Conservation (phyloP, 2,329 filamentous ascomycete genomes). For the Ophiocordyceps robertsii region DNA sequence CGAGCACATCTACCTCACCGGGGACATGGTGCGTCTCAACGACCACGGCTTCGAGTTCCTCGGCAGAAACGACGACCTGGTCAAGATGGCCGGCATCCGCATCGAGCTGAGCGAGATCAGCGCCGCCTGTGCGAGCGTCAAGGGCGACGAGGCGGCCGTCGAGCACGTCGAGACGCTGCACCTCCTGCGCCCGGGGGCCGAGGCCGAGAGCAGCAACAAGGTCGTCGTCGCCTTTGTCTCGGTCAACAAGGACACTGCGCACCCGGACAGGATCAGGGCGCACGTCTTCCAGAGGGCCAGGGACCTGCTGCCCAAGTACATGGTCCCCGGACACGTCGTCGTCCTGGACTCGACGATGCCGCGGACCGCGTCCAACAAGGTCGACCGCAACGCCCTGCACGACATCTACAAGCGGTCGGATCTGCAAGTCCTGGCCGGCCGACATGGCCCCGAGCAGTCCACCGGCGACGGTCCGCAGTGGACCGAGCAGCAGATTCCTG, state of each 20-base stretch:
- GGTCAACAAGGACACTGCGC: constrained; percentile 2
- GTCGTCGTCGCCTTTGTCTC: constrained; percentile 18
- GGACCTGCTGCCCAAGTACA: constrained; percentile 10
- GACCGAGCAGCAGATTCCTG: constrained; percentile 4
- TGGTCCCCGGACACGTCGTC: constrained; percentile 19
- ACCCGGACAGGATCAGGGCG: constrained; percentile 1
- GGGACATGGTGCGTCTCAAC: constrained; percentile 16
- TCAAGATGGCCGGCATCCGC: constrained; percentile 12
- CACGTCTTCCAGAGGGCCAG: constrained; percentile 2
- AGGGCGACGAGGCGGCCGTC: constrained; percentile 15
- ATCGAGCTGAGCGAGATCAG: constrained; percentile 16
- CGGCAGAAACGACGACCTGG: constrained; percentile 9
- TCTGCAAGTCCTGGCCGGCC: constrained; percentile 1
- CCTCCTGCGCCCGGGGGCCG: constrained; percentile 13
- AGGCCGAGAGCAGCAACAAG: constrained; percentile 10
- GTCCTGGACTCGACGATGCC: constrained; percentile 15
- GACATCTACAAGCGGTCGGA: constrained; percentile 9
- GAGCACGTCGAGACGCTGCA: constrained; percentile 22
- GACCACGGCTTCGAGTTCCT: constrained; percentile 11
- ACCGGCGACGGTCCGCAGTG: not conserved
- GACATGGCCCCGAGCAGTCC: not conserved
- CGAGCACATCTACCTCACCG: constrained; percentile 17
- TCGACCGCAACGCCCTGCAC: constrained; percentile 16
- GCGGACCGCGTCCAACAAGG: constrained; percentile 19
- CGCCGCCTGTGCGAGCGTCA: constrained; percentile 13